Percentiles rank a stretch among this genome's conserved stretches.
Conservation (phyloP, 2,329 filamentous ascomycete species). For the Penicillium concentricum region DNA sequence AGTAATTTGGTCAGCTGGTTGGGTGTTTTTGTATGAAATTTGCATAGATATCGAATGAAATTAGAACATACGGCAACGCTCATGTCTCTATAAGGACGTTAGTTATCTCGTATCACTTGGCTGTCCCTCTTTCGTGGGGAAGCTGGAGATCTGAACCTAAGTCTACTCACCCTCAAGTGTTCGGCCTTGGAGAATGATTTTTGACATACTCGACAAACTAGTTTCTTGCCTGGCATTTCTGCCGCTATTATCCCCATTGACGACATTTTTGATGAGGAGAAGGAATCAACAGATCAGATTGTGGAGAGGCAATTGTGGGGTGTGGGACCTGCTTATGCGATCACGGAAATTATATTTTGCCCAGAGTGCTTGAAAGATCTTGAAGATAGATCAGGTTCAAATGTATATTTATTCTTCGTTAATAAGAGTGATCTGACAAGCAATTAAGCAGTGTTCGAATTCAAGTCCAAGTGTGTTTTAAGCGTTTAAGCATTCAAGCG, state of each 20-base stretch:
- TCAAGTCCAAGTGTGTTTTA: background rate
- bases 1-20: constrained; percentile 20
- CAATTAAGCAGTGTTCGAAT: background rate
- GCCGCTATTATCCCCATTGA: constrained; percentile 13
- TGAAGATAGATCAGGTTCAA: background rate
- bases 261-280: constrained; percentile 5
- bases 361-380: background rate
- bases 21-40: background rate
- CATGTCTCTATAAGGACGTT: constrained; percentile 38
- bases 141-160: background rate
- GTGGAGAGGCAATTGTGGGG: constrained; percentile 27
- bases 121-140: constrained; percentile 14
- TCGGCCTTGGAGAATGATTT: constrained; percentile 45
- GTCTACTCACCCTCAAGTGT: constrained; percentile 38
- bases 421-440: background rate
- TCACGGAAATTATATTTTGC: background rate
- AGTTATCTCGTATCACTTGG: constrained; percentile 5
- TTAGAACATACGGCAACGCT: constrained; percentile 41
- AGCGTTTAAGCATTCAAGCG: background rate
- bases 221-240: constrained; percentile 19
- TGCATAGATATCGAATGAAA: background rate
- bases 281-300: constrained; percentile 3
- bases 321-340: constrained; percentile 15
- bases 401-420: too few species aligned
- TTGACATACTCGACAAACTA: constrained; percentile 42